Evolutionary conservation across 495 filamentous ascomycete species (phyloP).

Genomic region (Bryoglossum gracile): DNA sequence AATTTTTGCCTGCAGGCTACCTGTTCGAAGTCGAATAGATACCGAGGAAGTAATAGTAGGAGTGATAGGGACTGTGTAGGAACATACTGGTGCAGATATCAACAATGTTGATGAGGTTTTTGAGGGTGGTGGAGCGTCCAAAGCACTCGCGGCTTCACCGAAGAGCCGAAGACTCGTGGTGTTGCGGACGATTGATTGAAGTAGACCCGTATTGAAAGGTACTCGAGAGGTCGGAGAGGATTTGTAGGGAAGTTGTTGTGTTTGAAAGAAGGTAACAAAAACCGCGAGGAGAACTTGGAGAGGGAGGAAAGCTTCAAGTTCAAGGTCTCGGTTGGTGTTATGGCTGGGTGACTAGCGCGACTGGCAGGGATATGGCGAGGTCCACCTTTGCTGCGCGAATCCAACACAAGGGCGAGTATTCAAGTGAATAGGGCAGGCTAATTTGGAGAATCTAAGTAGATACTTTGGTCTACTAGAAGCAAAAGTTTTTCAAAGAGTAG

Average conservation of each 20-base stretch:
- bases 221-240: no score
- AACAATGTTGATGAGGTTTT: slow-evolving; percentile 16
- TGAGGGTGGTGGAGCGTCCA: slow-evolving; percentile 2
- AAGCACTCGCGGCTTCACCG: slow-evolving; percentile 15
- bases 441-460: background rate
- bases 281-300: slow-evolving; percentile 9
- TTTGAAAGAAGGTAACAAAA: slow-evolving; percentile 7
- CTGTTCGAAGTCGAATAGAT: slow-evolving; percentile 14
- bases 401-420: slow-evolving; percentile 8
- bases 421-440: background rate
- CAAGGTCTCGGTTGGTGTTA: slow-evolving; percentile 22
- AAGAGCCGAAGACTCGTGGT: slow-evolving; percentile 8
- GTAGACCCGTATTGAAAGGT: no score
- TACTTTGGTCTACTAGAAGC: no score
- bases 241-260: slow-evolving; percentile 16
- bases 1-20: slow-evolving; percentile 2
- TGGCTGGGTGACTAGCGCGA: slow-evolving; percentile 24
- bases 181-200: no score
- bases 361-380: slow-evolving; percentile 10
- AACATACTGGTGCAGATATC: slow-evolving; percentile 9
- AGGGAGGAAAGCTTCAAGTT: slow-evolving; percentile 8
- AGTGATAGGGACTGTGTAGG: slow-evolving; percentile 2
- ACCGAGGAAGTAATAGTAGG: background rate
- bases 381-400: background rate
- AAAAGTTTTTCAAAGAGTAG: background rate